Percentiles rank a stretch among this genome's conserved stretches.
These are phyloP conservation scores for Ascochyta fabae DNA, from an alignment of 2,329 filamentous ascomycete genomes.

Conservation along the genomic window DNA sequence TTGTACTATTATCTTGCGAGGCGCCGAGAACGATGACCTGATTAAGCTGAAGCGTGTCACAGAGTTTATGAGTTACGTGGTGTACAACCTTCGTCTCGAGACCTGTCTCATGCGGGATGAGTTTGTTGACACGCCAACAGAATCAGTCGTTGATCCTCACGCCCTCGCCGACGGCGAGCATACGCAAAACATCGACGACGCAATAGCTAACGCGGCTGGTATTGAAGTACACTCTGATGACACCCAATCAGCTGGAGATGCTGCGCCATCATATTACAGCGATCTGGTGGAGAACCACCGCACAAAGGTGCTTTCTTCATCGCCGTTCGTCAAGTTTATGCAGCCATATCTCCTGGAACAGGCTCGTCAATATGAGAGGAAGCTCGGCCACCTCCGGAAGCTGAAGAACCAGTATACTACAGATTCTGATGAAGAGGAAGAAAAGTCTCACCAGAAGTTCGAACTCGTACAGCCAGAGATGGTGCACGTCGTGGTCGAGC, in stretches of 20 bases:
- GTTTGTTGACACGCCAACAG: constrained; percentile 79
- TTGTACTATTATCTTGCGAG: constrained; percentile 91
- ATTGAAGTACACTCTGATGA: constrained; percentile 49
- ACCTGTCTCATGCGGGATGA: constrained; percentile 94
- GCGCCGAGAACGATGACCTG: constrained; percentile 74
- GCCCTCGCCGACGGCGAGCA: constrained; percentile 17
- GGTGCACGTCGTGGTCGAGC: constrained; percentile 83
- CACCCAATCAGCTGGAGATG: constrained; percentile 68
- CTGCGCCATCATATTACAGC: constrained; percentile 90
- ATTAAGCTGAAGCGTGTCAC: constrained; percentile 88
- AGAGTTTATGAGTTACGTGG: constrained; percentile 98
- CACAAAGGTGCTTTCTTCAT: constrained; percentile 91
- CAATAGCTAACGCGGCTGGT: constrained; percentile 9
- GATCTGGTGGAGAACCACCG: constrained; percentile 93
- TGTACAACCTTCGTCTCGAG: constrained; percentile 96
- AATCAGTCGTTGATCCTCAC: constrained; percentile 54
- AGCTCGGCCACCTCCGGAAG: constrained; percentile 79
- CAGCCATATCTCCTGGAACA: constrained; percentile 93
- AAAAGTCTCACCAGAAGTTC: constrained; percentile 69
- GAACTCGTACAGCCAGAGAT: constrained; percentile 94
- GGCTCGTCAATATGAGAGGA: constrained; percentile 86
- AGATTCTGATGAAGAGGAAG: constrained; percentile 43
- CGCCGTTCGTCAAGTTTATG: constrained; percentile 93
- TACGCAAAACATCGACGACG: constrained; percentile 6
- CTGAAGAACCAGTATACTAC: constrained; percentile 74